A percentile compares a stretch with the other conserved stretches of the same genome.
Conservation (phyloP, 2,329 filamentous ascomycete species). For the Pseudogymnoascus sp. region DNA sequence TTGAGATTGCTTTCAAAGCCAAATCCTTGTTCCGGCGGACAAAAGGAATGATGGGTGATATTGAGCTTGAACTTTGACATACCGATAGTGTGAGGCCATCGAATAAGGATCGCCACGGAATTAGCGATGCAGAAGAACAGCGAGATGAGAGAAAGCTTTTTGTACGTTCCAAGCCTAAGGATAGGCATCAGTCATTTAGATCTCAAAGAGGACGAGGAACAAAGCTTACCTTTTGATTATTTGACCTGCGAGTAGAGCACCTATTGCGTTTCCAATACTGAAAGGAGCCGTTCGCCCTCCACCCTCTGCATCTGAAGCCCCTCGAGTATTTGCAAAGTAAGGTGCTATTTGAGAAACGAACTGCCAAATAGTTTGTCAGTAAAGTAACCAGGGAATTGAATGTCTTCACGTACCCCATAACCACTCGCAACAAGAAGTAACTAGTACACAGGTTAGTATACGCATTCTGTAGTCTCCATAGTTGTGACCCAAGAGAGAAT, state of each 20-base stretch:
- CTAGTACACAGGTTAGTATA: constrained; percentile 9
- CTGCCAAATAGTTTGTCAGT: constrained; percentile 12
- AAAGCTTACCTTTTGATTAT: constrained; percentile 11
- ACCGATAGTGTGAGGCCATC: constrained; percentile 15
- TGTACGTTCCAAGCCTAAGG: constrained; percentile 16
- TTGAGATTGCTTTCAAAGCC: neutral
- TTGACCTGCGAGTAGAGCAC: neutral
- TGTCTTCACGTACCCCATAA: constrained; percentile 14
- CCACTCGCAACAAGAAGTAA: constrained; percentile 16
- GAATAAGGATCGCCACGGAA: constrained; percentile 13
- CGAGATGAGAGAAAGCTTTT: constrained; percentile 16
- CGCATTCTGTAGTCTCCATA: no score
- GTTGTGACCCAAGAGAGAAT: neutral
- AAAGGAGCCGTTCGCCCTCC: constrained; percentile 1
- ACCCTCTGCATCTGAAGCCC: constrained; percentile 5
- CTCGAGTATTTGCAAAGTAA: constrained; percentile 8
- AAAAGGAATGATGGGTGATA: neutral
- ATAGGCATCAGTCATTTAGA: neutral
- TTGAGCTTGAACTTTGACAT: neutral
- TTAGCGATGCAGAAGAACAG: constrained; percentile 13
- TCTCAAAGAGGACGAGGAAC: neutral
- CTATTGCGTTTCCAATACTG: constrained; percentile 2
- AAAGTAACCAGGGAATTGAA: neutral
- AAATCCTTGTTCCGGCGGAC: neutral
- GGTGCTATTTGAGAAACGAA: constrained; percentile 18